Base-by-base conservation (phyloP, 768 basidiomycete species). In the Royoungia palumana region DNA sequence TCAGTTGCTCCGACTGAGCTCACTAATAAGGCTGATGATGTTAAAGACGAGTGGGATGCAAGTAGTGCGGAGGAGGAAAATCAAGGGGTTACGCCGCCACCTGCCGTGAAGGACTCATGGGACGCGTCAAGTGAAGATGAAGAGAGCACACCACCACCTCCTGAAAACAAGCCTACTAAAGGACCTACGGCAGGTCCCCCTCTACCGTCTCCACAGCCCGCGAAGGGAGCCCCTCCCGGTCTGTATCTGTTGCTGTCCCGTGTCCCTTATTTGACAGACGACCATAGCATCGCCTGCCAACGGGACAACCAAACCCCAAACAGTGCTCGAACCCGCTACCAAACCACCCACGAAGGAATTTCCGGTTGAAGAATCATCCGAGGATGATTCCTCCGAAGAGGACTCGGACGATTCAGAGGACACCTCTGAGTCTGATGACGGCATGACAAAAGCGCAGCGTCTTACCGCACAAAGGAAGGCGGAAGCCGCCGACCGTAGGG, bases 401-500 rank as follows among this genome's bases (percentile, higher is more conserved):
- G 75, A 72, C 50, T 79, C 70, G 2, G 72, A 76, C 28, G 79
- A 79, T 37, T 80, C 77, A 0, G 76, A 75, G 40, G 69, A 53
- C 12, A 52, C 41, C 20, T 55, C 60, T 22, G 63, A 72, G 17
- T 78, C 77, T 12, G 83, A 84, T 22, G 85, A 85, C 46, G 86
- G 82, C 38, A 70, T 89, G 63, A 85, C 87, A 3, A 75, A 69
- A 22, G 70, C 82, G 5, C 85, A 94, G 68, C 80, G 77, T 52
- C 67, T 83, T 60, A 80, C 79, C 10, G 80, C 81, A 17, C 79
- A 87, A 66, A 76, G 74, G 55, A 95, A 94, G 70, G 85, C 83
- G 0, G 87, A 89, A 55, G 92, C 93, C n/a, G 85, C 85, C 30
- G 87, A 80, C 17, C 81, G 92, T 37, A 79, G 80, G 43, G 79